These are phyloP conservation scores for Mucor ambiguus DNA, from an alignment of 371 early-diverging fungal species.

Conservation along the genomic window DNA sequence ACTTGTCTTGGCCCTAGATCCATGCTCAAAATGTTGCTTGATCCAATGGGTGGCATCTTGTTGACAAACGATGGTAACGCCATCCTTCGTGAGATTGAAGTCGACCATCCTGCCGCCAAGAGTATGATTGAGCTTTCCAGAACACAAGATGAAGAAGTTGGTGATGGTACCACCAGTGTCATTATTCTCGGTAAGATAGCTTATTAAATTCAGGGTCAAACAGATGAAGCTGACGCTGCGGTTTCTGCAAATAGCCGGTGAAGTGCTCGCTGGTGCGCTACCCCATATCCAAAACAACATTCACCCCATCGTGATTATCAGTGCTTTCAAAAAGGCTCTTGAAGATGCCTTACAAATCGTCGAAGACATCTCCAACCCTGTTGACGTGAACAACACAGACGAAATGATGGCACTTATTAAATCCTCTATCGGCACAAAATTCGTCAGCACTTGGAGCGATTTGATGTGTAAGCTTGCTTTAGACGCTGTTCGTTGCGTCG, in stretches of 20 bases:
- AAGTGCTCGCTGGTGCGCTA: constrained; percentile 89
- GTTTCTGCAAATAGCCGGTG: constrained; percentile 80
- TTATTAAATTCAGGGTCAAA: background rate
- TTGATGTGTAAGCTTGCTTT: constrained; percentile 98
- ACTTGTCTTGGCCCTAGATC: constrained; percentile 99
- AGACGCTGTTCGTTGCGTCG: constrained; percentile 94
- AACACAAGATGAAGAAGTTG: constrained; percentile 99
- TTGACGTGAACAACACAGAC: constrained; percentile 81
- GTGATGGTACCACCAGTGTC: constrained; percentile 99
- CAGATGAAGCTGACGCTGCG: background rate
- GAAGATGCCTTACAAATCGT: constrained; percentile 89
- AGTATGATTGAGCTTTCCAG: constrained; percentile 99
- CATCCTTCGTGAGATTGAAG: constrained; percentile 99
- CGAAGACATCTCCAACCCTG: constrained; percentile 81
- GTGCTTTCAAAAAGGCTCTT: constrained; percentile 90
- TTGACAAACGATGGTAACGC: constrained; percentile 99
- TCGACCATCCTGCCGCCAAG: constrained; percentile 99
- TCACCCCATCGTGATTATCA: constrained; percentile 98
- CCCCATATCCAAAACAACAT: constrained; percentile 96
- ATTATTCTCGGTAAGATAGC: constrained; percentile 87
- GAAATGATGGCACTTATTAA: constrained; percentile 93
- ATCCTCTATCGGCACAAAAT: constrained; percentile 96
- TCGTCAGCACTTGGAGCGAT: constrained; percentile 94
- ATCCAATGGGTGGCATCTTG: constrained; percentile 99
- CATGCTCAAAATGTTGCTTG: constrained; percentile 99